Percentiles rank a stretch among this genome's conserved stretches.
Conservation (phyloP, 83 land plant genomes). For the Thuja plicata region DNA sequence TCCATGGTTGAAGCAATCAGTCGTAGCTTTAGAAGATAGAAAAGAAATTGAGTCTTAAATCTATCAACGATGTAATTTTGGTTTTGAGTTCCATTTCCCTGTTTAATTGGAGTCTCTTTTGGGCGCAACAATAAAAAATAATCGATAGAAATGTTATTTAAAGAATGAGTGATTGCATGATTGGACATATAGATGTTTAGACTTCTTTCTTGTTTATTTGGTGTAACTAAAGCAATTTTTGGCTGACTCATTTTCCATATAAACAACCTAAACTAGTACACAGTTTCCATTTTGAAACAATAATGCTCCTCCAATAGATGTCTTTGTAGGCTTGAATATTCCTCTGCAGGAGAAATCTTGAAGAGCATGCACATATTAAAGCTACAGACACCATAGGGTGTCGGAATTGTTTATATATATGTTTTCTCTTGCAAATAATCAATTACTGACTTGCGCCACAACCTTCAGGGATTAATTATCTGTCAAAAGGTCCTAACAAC, state of each 20-base stretch:
- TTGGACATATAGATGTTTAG: not conserved
- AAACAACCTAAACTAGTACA: not conserved
- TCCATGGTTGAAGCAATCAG: not conserved
- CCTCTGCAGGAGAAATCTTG: not conserved
- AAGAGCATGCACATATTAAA: not conserved
- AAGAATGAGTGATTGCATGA: not conserved
- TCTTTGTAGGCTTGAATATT: not conserved
- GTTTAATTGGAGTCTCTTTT: not conserved
- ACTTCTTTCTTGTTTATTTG: not conserved
- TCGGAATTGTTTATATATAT: not conserved
- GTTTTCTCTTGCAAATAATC: not conserved
- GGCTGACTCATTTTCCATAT: not conserved
- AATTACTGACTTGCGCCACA: too few species aligned
- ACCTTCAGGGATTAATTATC: not conserved
- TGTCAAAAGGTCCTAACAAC: not conserved
- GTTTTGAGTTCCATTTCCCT: not conserved
- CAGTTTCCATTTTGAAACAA: too few species aligned
- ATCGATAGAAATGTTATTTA: too few species aligned
- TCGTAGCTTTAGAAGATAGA: not conserved
- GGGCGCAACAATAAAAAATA: not conserved
- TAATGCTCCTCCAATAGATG: not conserved
- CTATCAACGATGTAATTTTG: not conserved
- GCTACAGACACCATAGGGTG: not conserved
- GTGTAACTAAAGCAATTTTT: not conserved
- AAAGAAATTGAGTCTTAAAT: not conserved